A percentile compares a stretch with the other conserved stretches of the same genome.
These are phyloP conservation scores for Lactarius sp. DNA, from an alignment of 768 basidiomycete species.

Conservation along the genomic window DNA sequence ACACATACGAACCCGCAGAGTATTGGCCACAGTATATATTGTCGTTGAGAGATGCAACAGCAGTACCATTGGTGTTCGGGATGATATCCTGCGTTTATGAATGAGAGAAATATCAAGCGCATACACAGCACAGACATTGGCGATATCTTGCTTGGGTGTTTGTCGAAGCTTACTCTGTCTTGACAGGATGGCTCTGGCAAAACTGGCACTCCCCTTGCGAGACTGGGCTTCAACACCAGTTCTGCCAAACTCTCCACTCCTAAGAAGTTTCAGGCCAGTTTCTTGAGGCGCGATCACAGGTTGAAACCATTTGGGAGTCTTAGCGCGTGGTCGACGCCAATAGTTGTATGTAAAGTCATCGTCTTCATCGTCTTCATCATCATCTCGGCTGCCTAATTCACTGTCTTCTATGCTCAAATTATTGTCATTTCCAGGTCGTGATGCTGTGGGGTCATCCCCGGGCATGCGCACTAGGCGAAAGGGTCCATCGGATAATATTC, in stretches of 20 bases:
- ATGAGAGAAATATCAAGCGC: conserved; percentile 1
- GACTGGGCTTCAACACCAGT: conserved; percentile 47
- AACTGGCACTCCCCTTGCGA: conserved; percentile 40
- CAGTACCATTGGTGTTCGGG: conserved; percentile 76
- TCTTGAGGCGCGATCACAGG: conserved; percentile 54
- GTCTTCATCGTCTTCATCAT: conserved; percentile 36
- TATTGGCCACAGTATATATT: conserved; percentile 87
- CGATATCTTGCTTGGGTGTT: conserved; percentile 47
- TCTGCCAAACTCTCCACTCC: conserved; percentile 76
- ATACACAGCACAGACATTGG: conserved; percentile 41
- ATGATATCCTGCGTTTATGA: conserved; percentile 50
- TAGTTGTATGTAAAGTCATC: conserved; percentile 28
- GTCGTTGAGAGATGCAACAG: conserved; percentile 64
- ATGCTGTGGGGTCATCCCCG: background rate
- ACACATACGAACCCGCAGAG: conserved; percentile 50
- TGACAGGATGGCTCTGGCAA: conserved; percentile 46
- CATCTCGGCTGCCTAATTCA: conserved; percentile 31
- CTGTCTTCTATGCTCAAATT: background rate
- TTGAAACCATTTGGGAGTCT: conserved; percentile 35
- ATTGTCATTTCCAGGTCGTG: background rate
- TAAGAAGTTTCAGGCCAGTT: conserved; percentile 59
- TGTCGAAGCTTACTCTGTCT: conserved; percentile 30
- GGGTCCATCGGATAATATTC: conserved; percentile 3
- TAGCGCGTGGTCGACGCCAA: conserved; percentile 18
- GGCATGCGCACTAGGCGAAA: conserved; percentile 14